Conservation (phyloP, 2,329 filamentous ascomycete species). For the Colletotrichum scovillei region DNA sequence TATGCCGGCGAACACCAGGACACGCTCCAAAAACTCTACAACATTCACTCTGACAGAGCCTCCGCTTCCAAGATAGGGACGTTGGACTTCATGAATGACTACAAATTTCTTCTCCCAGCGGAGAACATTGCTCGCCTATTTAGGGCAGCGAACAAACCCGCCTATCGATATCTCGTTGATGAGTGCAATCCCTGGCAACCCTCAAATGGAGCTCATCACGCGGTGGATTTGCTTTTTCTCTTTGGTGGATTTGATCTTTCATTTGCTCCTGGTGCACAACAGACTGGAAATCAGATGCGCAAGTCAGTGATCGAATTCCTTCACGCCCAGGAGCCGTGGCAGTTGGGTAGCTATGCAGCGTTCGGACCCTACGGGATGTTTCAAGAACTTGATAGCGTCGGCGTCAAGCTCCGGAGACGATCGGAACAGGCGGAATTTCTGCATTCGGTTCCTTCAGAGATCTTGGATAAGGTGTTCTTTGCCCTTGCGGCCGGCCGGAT, state of each 20-base stretch:
- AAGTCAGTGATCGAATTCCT: conserved; percentile 53
- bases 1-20: conserved; percentile 41
- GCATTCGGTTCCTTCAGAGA: conserved; percentile 40
- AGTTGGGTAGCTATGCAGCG: conserved; percentile 43
- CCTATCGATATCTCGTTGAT: conserved; percentile 55
- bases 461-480: conserved; percentile 25
- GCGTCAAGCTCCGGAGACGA: conserved; percentile 45
- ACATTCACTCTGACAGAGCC: conserved; percentile 51
- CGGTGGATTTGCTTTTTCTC: conserved; percentile 56
- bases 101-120: conserved; percentile 44
- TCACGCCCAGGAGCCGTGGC: conserved; percentile 50
- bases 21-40: conserved; percentile 51
- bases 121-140: conserved; percentile 34
- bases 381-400: conserved; percentile 43
- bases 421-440: conserved; percentile 44
- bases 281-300: conserved; percentile 50
- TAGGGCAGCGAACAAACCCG: conserved; percentile 38
- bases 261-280: conserved; percentile 46
- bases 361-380: conserved; percentile 53
- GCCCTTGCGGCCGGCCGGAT: conserved; percentile 51
- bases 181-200: conserved; percentile 59
- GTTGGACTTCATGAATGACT: conserved; percentile 51
- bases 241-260: conserved; percentile 54
- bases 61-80: conserved; percentile 53
- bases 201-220: conserved; percentile 58